Evolutionary conservation across 345 rosid species (phyloP), one percentile per base, ranked within the genome.

Genomic region (Citrus unshiu): DNA sequence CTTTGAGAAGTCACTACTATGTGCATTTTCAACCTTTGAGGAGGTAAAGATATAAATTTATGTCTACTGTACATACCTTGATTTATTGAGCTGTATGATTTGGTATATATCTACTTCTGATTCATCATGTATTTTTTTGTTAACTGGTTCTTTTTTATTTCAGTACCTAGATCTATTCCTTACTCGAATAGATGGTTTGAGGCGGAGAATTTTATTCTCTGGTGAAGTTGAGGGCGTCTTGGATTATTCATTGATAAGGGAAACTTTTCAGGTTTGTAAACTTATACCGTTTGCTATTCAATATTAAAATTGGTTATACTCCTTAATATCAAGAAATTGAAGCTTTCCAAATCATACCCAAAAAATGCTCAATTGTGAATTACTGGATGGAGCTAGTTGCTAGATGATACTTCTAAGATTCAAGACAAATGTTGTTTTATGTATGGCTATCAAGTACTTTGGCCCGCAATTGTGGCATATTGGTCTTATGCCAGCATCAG

Each of bases 101-200:
- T 70, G 56, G 29, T 68, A 72, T 75, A 30, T 25, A 27, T 51
- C 16, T 70, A 14, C 18, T 16, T 59, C 59, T 67, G 81, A 37
- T 74, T 21, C 16, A 30, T 43, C 60, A 19, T 39, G 46, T 0
- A 43, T 62, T 30, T 25, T 51, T 68, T 37, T 64, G 39, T 29
- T 71, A 51, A 46, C 40, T 72, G 65, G 9, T 14, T 49, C 9
- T 30, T 70, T 10, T 71, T 78, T 83, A 49, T 85, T 83, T 81
- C 87, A 96, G 99, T 96, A 96, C 84, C 88, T 91, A 74, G 93
- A 96, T 73, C 68, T 96, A 75, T 96, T 86, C 79, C 94, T 91
- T 81, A 91, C 97, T 30, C 88, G 98, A 56, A 80, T 92, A 40
- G 98, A 96, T 86, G 95, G 97, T 63, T 83, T 96, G 87, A 89